These are phyloP conservation scores for Achaetomium macrosporum DNA, from an alignment of 2,329 filamentous ascomycete genomes.

Conservation along the genomic window DNA sequence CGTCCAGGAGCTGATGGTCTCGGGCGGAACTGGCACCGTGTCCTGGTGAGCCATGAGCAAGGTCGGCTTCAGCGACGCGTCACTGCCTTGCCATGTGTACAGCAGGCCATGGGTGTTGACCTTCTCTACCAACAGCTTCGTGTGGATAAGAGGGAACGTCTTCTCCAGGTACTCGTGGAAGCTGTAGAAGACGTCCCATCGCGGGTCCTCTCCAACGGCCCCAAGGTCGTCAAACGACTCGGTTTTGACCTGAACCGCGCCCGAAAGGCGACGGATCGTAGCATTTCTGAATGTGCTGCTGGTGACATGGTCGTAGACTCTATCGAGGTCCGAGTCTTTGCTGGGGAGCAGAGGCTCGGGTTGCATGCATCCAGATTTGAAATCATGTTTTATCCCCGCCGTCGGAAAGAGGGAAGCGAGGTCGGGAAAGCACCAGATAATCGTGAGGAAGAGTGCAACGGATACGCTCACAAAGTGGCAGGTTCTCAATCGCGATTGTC, in stretches of 20 bases:
- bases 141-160: conserved; percentile 48
- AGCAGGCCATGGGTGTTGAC: conserved; percentile 55
- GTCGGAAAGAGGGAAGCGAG: not conserved
- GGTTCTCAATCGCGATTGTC: not conserved
- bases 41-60: conserved; percentile 61
- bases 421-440: not conserved
- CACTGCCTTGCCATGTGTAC: conserved; percentile 50
- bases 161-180: conserved; percentile 45
- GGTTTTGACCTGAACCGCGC: conserved; percentile 30
- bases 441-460: not conserved
- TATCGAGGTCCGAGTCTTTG: conserved; percentile 17
- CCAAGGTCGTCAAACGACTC: conserved; percentile 41
- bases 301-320: conserved; percentile 21
- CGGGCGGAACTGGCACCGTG: conserved; percentile 52
- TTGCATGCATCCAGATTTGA: conserved; percentile 22
- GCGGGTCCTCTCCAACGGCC: conserved; percentile 46
- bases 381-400: not conserved
- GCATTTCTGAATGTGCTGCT: conserved; percentile 23
- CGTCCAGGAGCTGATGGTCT: conserved; percentile 48
- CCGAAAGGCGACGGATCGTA: conserved; percentile 27
- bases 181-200: conserved; percentile 53
- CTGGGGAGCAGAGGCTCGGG: conserved; percentile 22
- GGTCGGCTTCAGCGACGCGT: conserved; percentile 46
- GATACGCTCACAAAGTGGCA: not conserved
- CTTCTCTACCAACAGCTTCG: conserved; percentile 43